These are phyloP conservation scores for Phoma herbarum DNA, from an alignment of 2,329 filamentous ascomycete genomes.

Conservation along the genomic window DNA sequence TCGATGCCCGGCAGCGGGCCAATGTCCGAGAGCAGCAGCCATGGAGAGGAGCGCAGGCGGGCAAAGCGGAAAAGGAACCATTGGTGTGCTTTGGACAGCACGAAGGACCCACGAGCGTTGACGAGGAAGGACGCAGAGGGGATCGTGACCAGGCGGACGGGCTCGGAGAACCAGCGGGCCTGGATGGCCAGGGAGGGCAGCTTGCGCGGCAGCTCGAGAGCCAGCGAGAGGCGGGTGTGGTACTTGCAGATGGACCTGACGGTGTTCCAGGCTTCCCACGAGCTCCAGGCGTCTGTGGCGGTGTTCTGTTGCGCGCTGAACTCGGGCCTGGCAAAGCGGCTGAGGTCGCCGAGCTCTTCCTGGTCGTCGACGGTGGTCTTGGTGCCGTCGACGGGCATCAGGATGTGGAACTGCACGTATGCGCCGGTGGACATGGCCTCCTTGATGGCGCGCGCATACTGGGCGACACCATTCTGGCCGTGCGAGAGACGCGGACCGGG, in stretches of 20 bases:
- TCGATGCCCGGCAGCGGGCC: slow-evolving; percentile 62
- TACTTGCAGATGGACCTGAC: slow-evolving; percentile 89
- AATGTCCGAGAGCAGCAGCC: slow-evolving; percentile 68
- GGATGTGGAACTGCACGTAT: slow-evolving; percentile 81
- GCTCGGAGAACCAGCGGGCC: slow-evolving; percentile 70
- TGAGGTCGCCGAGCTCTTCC: slow-evolving; percentile 62
- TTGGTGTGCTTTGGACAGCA: slow-evolving; percentile 67
- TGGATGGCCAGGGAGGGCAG: slow-evolving; percentile 66
- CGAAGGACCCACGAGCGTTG: slow-evolving; percentile 67
- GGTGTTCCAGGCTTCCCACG: slow-evolving; percentile 94
- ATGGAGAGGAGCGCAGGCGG: slow-evolving; percentile 65
- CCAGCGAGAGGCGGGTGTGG: slow-evolving; percentile 77
- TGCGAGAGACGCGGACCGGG: slow-evolving; percentile 76
- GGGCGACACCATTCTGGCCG: slow-evolving; percentile 65
- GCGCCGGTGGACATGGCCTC: slow-evolving; percentile 78
- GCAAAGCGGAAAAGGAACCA: slow-evolving; percentile 65
- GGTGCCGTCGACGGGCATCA: slow-evolving; percentile 84
- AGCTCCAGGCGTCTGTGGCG: slow-evolving; percentile 71
- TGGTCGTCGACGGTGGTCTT: slow-evolving; percentile 63
- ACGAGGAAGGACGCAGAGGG: slow-evolving; percentile 63
- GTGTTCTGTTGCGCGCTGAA: slow-evolving; percentile 47
- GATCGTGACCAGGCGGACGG: slow-evolving; percentile 65
- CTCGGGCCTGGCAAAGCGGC: slow-evolving; percentile 55
- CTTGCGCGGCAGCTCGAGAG: slow-evolving; percentile 65
- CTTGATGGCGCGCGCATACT: slow-evolving; percentile 84